phyloP scores from a whole-genome alignment of 257 asterid species.

The Gardenia jasminoides region DNA sequence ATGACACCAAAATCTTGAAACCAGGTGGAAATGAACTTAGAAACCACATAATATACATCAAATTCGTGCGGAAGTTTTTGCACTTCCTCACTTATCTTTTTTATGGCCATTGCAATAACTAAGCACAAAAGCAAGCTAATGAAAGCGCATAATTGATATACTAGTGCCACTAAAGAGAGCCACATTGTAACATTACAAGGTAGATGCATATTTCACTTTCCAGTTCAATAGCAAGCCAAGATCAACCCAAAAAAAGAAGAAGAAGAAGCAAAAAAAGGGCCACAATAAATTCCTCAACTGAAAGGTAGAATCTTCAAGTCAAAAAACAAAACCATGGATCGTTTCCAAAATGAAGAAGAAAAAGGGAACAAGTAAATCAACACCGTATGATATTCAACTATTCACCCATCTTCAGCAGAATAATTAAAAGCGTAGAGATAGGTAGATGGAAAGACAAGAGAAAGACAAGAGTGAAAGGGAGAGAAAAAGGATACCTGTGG shows the following conservation, averaged over 20 bases:
- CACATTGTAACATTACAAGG: background rate
- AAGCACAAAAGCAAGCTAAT: background rate
- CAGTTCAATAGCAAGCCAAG: background rate
- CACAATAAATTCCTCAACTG: too few species aligned
- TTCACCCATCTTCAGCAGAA: background rate
- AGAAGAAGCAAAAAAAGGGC: too few species aligned
- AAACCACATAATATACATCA: background rate
- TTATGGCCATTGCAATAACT: background rate
- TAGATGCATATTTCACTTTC: background rate
- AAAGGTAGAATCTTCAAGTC: too few species aligned
- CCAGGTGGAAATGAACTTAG: background rate
- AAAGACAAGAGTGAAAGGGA: background rate
- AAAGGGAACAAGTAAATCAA: too few species aligned
- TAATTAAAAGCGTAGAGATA: background rate
- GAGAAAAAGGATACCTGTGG: slow-evolving; percentile 40
- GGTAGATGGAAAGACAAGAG: background rate
- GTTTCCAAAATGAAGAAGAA: too few species aligned
- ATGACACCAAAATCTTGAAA: background rate
- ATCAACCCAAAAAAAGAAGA: too few species aligned
- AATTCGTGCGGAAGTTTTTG: background rate
- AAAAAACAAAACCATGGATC: too few species aligned
- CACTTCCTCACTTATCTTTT: background rate
- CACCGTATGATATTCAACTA: too few species aligned
- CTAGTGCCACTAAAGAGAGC: background rate
- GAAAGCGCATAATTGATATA: background rate